Conservation (phyloP, 305 asterid genomes). For the Salvia sclarea region DNA sequence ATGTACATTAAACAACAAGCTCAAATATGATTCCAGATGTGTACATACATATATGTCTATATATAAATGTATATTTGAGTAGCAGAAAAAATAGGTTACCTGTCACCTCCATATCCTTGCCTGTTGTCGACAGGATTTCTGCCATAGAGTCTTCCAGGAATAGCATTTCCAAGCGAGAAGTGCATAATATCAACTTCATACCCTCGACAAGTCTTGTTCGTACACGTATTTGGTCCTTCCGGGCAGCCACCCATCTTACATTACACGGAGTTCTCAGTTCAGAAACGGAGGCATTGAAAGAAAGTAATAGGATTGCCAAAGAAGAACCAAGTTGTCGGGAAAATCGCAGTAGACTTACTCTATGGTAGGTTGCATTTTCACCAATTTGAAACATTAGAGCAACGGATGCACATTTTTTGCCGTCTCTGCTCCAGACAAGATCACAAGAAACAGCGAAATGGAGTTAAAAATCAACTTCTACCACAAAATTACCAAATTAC, state of each 20-base stretch:
- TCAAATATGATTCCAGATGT: not conserved
- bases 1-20: not conserved
- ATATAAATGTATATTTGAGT: not conserved
- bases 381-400: slow-evolving; percentile 70
- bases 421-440: slow-evolving; percentile 43
- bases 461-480: not conserved
- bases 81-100: slow-evolving; percentile 40
- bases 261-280: slow-evolving; percentile 26
- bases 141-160: slow-evolving; percentile 71
- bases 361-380: slow-evolving; percentile 62
- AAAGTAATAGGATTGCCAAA: slow-evolving; percentile 9
- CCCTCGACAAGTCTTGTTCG: slow-evolving; percentile 62
- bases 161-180: slow-evolving; percentile 65
- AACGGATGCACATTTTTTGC: slow-evolving; percentile 53
- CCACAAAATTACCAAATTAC: not conserved
- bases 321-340: slow-evolving; percentile 3
- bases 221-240: slow-evolving; percentile 54
- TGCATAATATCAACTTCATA: slow-evolving; percentile 74
- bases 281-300: not conserved
- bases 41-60: too few relatives aligned
- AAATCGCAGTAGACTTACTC: slow-evolving; percentile 44
- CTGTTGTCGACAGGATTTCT: slow-evolving; percentile 53
- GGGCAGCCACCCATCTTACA: slow-evolving; percentile 69
- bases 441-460: slow-evolving; percentile 8
- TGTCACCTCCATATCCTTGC: slow-evolving; percentile 64